Percentiles rank a stretch among this genome's conserved stretches.
phyloP scores from a whole-genome alignment of 352 stramenopile species.

The Phytophthora sp. region DNA sequence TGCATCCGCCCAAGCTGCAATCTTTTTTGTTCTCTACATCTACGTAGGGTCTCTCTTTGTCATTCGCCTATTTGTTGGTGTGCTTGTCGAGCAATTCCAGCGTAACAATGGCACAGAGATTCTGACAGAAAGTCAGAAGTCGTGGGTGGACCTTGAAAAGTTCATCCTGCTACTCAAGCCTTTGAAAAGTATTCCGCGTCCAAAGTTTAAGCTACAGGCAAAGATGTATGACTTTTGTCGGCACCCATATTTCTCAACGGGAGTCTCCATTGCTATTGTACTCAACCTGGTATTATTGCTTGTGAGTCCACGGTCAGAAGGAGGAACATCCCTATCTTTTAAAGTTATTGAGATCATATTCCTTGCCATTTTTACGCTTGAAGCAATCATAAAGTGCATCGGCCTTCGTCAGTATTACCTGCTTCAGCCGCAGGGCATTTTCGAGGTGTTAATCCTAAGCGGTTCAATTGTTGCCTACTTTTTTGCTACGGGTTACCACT shows the following conservation, averaged over 20 bases:
- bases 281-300: constrained; percentile 76
- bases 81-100: constrained; percentile 85
- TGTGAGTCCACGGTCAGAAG: constrained; percentile 50
- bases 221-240: constrained; percentile 65
- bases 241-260: constrained; percentile 59
- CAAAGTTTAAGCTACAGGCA: constrained; percentile 29
- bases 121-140: constrained; percentile 78
- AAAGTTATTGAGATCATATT: constrained; percentile 77
- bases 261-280: constrained; percentile 65
- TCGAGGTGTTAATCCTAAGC: constrained; percentile 67
- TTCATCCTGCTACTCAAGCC: constrained; percentile 78
- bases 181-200: constrained; percentile 57
- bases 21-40: constrained; percentile 82
- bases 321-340: constrained; percentile 39
- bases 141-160: constrained; percentile 83
- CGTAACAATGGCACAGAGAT: constrained; percentile 86
- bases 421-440: constrained; percentile 52
- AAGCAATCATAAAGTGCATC: constrained; percentile 64
- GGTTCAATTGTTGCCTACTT: constrained; percentile 76
- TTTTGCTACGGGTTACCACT: constrained; percentile 62
- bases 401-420: constrained; percentile 74
- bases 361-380: constrained; percentile 58
- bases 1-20: constrained; percentile 44
- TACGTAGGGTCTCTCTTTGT: constrained; percentile 82
- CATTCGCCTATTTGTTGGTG: constrained; percentile 79